These are phyloP conservation scores for Glycine soja DNA, from an alignment of 306 rosid genomes.

Conservation along the genomic window DNA sequence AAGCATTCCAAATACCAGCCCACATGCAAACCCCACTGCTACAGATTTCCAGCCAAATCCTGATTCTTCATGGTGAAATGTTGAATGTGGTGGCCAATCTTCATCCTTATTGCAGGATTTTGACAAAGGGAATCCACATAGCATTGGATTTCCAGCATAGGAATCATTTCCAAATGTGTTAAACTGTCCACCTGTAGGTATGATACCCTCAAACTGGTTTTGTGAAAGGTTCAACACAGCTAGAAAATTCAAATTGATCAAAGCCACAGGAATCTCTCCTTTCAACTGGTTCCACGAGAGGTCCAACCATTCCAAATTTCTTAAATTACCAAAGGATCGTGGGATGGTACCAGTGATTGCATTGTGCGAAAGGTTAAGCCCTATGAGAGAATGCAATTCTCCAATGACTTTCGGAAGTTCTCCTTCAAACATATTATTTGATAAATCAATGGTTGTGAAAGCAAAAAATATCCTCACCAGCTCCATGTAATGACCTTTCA, in stretches of 20 bases:
- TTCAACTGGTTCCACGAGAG: constrained; percentile 42
- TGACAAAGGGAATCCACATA: background rate
- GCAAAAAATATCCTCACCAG: constrained; percentile 21
- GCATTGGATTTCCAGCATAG: constrained; percentile 35
- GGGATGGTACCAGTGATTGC: background rate
- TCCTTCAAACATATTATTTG: constrained; percentile 51
- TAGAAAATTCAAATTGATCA: constrained; percentile 42
- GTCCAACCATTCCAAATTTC: constrained; percentile 49
- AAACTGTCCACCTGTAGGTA: constrained; percentile 52
- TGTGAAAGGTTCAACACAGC: constrained; percentile 28
- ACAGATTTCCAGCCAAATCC: constrained; percentile 44
- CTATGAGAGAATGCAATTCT: constrained; percentile 38
- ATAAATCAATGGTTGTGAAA: constrained; percentile 45
- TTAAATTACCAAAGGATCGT: constrained; percentile 10
- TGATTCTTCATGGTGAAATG: background rate
- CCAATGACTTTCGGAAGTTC: constrained; percentile 43
- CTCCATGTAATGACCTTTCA: constrained; percentile 7
- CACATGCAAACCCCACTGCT: constrained; percentile 47
- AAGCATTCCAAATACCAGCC: constrained; percentile 36
- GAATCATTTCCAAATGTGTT: constrained; percentile 48
- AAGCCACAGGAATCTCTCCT: constrained; percentile 40
- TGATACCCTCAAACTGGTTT: constrained; percentile 44
- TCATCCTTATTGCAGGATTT: background rate
- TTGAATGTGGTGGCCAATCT: background rate
- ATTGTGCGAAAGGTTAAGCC: constrained; percentile 52